These are phyloP conservation scores for Gossypium davidsonii DNA, from an alignment of 441 rosid genomes.

Conservation along the genomic window DNA sequence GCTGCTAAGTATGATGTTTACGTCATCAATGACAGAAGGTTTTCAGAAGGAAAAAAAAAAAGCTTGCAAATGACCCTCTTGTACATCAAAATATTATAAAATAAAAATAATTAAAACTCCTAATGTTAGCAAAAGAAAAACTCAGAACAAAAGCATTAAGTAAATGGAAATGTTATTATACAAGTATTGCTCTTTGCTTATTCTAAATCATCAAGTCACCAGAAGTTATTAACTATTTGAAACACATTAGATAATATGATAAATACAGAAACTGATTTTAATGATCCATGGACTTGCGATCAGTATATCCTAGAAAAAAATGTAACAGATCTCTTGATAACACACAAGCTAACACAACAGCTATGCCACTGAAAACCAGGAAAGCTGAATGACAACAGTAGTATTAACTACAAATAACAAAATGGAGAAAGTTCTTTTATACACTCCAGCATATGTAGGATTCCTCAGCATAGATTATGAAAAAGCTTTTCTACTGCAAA, in stretches of 20 bases:
- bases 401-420: neutral
- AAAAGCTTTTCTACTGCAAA: neutral
- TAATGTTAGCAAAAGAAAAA: neutral
- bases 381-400: neutral
- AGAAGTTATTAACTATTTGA: neutral
- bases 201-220: neutral
- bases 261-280: neutral
- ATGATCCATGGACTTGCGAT: neutral
- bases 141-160: neutral
- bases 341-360: neutral
- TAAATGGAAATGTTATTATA: neutral
- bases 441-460: neutral
- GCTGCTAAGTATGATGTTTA: neutral
- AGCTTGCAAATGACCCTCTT: neutral
- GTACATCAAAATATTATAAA: neutral
- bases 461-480: neutral
- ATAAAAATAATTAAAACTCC: neutral
- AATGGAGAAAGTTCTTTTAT: neutral
- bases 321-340: conserved; percentile 3
- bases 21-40: neutral
- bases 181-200: neutral
- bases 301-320: conserved; percentile 7
- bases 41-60: neutral
- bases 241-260: neutral
- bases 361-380: neutral